phyloP scores from a whole-genome alignment of 2,329 filamentous ascomycete genomes.

The Thelonectria blattea region DNA sequence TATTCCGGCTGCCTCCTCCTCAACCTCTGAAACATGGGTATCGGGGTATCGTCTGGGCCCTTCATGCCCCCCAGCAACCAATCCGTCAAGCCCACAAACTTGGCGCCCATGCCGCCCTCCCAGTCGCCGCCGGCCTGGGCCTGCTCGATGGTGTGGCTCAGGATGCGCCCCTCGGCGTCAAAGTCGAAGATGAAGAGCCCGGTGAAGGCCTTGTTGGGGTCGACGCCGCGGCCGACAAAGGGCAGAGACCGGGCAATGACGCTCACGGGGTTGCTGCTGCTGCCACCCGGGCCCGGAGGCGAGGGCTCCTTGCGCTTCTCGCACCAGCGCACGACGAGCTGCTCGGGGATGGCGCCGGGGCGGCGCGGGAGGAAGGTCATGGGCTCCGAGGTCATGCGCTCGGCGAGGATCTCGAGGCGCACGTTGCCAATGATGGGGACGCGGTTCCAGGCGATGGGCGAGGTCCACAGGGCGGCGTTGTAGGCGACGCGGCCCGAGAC shows the following conservation, averaged over 20 bases:
- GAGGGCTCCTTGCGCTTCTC: constrained; percentile 44
- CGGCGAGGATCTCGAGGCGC: constrained; percentile 82
- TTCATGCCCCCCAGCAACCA: constrained; percentile 85
- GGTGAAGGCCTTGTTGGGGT: constrained; percentile 78
- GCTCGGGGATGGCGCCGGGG: constrained; percentile 70
- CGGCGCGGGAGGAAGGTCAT: constrained; percentile 54
- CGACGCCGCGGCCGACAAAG: constrained; percentile 42
- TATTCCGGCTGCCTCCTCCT: constrained; percentile 33
- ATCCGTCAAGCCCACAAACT: constrained; percentile 89
- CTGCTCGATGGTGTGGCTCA: constrained; percentile 93
- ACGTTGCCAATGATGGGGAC: constrained; percentile 92
- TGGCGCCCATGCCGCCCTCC: constrained; percentile 80
- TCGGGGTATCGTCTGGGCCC: constrained; percentile 41
- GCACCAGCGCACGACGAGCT: constrained; percentile 90
- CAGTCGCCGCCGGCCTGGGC: constrained; percentile 82
- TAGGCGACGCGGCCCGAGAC: constrained; percentile 92
- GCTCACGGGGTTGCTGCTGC: constrained; percentile 40
- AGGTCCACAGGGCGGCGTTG: constrained; percentile 92
- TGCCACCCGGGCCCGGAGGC: not conserved
- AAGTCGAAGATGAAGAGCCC: constrained; percentile 97
- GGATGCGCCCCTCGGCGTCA: constrained; percentile 81
- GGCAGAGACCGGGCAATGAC: constrained; percentile 53
- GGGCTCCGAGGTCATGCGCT: constrained; percentile 77
- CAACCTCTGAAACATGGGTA: constrained; percentile 46
- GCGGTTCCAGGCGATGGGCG: constrained; percentile 93